A percentile compares a stretch with the other conserved stretches of the same genome.
Evolutionary conservation across 129 eudicot species (phyloP).

Genomic region (Ambrosia trifida): DNA sequence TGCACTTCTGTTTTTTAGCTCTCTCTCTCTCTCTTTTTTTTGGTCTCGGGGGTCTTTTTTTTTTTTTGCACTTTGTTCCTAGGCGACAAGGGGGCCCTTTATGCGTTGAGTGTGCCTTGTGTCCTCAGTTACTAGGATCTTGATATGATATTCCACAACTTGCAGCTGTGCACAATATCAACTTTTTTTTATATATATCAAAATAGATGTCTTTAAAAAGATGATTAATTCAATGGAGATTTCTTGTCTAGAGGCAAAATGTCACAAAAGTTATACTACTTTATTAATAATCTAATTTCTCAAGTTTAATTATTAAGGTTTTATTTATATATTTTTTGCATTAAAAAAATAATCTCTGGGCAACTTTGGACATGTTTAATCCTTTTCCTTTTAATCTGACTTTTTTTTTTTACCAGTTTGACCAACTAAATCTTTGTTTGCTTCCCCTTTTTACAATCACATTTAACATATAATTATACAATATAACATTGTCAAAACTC

Average conservation of each 20-base stretch:
- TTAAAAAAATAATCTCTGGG: too few relatives aligned
- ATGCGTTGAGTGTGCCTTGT: background rate
- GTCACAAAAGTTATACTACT: background rate
- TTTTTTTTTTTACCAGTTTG: background rate
- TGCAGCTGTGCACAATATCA: background rate
- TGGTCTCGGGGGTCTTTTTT: background rate
- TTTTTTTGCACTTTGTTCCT: background rate
- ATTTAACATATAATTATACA: background rate
- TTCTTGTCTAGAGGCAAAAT: background rate
- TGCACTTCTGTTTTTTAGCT: background rate
- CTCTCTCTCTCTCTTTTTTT: too few relatives aligned
- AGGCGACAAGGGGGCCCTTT: background rate
- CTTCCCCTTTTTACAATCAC: background rate
- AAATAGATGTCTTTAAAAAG: background rate
- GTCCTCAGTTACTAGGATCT: background rate
- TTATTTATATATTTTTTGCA: too few relatives aligned
- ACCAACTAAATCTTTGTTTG: background rate
- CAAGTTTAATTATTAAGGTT: too few relatives aligned
- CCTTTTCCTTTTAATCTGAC: background rate
- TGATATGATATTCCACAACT: background rate
- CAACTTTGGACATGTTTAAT: background rate
- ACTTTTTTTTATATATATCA: background rate
- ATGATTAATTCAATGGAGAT: background rate
- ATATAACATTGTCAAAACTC: background rate
- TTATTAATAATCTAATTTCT: background rate